These are phyloP conservation scores for Populus hybrid DNA, from an alignment of 441 rosid species.

Conservation along the genomic window DNA sequence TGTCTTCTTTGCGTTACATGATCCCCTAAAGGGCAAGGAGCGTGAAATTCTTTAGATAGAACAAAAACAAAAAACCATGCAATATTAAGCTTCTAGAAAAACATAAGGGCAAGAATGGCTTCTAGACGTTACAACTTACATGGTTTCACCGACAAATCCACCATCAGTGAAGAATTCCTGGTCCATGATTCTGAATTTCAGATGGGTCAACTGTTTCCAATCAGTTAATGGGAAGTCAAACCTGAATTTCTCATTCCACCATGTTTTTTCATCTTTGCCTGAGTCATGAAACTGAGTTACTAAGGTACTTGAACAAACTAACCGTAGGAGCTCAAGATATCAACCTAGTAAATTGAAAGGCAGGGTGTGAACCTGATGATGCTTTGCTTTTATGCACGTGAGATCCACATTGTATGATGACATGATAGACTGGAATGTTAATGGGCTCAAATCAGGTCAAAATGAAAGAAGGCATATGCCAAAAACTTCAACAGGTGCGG, in stretches of 20 bases:
- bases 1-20: background rate
- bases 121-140: slow-evolving; percentile 38
- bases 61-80: too few relatives aligned
- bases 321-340: background rate
- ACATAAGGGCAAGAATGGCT: background rate
- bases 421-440: slow-evolving; percentile 36
- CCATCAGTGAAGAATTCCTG: slow-evolving; percentile 43
- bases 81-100: background rate
- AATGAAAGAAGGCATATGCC: background rate
- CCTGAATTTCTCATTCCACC: slow-evolving; percentile 80
- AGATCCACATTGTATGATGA: slow-evolving; percentile 60
- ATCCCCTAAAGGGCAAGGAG: background rate
- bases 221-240: slow-evolving; percentile 48
- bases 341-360: background rate
- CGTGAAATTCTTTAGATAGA: background rate
- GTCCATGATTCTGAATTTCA: slow-evolving; percentile 69
- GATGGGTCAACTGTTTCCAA: slow-evolving; percentile 48
- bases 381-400: slow-evolving; percentile 54
- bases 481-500: background rate
- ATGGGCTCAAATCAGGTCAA: background rate
- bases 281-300: slow-evolving; percentile 15
- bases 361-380: slow-evolving; percentile 49
- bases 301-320: background rate
- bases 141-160: slow-evolving; percentile 77
- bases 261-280: slow-evolving; percentile 46